Base-by-base conservation (phyloP, 2,329 filamentous ascomycete species). In the Myriosclerotinia scirpicola region DNA sequence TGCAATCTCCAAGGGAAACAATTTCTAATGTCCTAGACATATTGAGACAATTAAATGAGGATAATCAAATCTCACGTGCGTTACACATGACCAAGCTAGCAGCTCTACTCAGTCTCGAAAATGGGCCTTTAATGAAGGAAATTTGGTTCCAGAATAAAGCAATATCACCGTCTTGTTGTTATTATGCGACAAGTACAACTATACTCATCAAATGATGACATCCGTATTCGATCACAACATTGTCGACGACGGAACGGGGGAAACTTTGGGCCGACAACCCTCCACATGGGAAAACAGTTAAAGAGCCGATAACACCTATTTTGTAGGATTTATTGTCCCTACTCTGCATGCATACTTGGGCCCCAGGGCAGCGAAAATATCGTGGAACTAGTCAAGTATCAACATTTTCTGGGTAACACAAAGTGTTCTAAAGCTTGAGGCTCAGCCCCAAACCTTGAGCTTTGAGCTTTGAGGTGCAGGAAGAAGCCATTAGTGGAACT, bases 361-460 rank as follows among this genome's bases (percentile, higher is more conserved):
- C 42, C 42, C 26, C 34, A n/a, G 26, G 17, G 42, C 56, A 59
- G 42, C 42, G 44, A n/a, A 17, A 34, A 17, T 6, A 53, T 34
- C 7, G 55, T 48, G 20, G 44, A 44, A 36, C 26, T 46, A 59
- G 55, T 22, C 42, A 60, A 17, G 22, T 20, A 36, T 14, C 42
- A 34, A 34, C 5, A 34, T 6, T 34, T 34, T 34, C 30, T 34
- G 30, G 30, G 30, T 46, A 34, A 30, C 11, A 17, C 9, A 3
- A 59, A 48, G 42, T 42, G 42, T 59, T 59, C 56, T 59, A 26
- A 59, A 36, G 56, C 30, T 42, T 48, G 42, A 48, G 40, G 40
- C 26, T 59, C 17, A 34, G 42, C 4, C 15, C 30, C 30, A 34
- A 34, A 34, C 30, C 30, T 34, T 34, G 30, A 34, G 30, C 30